phyloP scores from a whole-genome alignment of 2,329 filamentous ascomycete species.

The Drechslera avenae region DNA sequence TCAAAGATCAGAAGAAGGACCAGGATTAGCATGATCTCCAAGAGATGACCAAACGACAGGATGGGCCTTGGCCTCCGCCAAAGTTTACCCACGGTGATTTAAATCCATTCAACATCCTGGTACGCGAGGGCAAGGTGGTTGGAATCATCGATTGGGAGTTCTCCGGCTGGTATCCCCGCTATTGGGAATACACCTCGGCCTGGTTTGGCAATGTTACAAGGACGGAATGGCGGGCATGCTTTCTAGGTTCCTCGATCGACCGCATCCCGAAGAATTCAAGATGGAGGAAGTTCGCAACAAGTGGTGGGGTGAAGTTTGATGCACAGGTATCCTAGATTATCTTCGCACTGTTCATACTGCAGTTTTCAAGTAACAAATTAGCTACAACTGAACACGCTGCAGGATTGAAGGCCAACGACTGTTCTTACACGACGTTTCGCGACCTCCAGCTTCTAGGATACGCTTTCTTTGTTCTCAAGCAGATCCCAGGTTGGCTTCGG shows the following conservation, averaged over 20 bases:
- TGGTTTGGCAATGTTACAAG: constrained; percentile 47
- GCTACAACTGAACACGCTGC: too few relatives aligned
- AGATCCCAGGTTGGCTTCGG: constrained; percentile 23
- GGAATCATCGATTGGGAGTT: constrained; percentile 57
- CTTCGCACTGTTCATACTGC: too few relatives aligned
- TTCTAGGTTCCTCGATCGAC: constrained; percentile 15
- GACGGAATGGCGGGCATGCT: constrained; percentile 40
- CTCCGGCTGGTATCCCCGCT: constrained; percentile 56
- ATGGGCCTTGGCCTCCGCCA: constrained; percentile 44
- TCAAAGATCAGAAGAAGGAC: constrained; percentile 4
- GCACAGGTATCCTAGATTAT: too few relatives aligned
- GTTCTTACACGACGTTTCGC: too few relatives aligned
- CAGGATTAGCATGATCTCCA: background rate
- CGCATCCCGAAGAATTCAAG: constrained; percentile 45
- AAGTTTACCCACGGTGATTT: constrained; percentile 60
- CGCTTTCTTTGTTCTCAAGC: background rate
- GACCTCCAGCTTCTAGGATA: background rate
- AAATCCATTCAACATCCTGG: constrained; percentile 52
- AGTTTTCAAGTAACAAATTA: too few relatives aligned
- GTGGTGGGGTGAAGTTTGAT: constrained; percentile 49
- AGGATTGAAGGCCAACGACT: too few relatives aligned
- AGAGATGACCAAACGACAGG: constrained; percentile 39
- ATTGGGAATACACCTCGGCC: constrained; percentile 54
- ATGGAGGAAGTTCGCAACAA: constrained; percentile 51
- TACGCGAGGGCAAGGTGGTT: constrained; percentile 49